phyloP scores from a whole-genome alignment of 208 protist species.

The Tetramitus jugosus region DNA sequence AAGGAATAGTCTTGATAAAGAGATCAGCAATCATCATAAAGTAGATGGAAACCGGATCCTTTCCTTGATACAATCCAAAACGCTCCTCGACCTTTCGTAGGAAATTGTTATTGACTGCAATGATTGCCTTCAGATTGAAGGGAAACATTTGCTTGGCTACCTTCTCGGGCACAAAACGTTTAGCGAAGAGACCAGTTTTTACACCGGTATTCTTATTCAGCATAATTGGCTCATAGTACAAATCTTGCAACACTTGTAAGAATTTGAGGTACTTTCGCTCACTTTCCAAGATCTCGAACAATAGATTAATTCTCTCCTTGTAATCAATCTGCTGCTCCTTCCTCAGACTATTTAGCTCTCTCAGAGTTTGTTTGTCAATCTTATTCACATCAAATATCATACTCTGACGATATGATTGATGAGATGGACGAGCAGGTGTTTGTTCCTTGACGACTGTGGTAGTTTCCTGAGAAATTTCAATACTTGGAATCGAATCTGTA shows the following conservation, averaged over 20 bases:
- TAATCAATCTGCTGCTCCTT: too few relatives aligned
- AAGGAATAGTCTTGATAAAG: not conserved
- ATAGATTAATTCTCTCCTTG: constrained; percentile 12
- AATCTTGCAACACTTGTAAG: not conserved
- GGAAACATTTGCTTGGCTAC: not conserved
- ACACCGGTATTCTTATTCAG: not conserved
- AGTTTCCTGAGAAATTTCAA: too few relatives aligned
- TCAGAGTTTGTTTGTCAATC: too few relatives aligned
- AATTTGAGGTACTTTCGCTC: constrained; percentile 8
- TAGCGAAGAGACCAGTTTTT: not conserved
- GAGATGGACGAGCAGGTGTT: too few relatives aligned
- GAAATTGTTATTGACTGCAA: constrained; percentile 8
- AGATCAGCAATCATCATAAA: constrained; percentile 1
- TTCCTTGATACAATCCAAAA: not conserved
- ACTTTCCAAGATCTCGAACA: constrained; percentile 15
- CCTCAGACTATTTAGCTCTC: too few relatives aligned
- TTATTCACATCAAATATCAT: too few relatives aligned
- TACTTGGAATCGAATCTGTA: too few relatives aligned
- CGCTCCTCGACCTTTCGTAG: not conserved
- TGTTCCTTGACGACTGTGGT: too few relatives aligned
- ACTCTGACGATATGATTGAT: too few relatives aligned
- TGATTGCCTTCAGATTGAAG: not conserved
- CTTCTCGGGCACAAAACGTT: not conserved
- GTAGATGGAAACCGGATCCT: too few relatives aligned
- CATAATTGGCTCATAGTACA: constrained; percentile 8